These are phyloP conservation scores for Leucocoprinus birnbaumii DNA, from an alignment of 768 basidiomycete species.

Conservation along the genomic window DNA sequence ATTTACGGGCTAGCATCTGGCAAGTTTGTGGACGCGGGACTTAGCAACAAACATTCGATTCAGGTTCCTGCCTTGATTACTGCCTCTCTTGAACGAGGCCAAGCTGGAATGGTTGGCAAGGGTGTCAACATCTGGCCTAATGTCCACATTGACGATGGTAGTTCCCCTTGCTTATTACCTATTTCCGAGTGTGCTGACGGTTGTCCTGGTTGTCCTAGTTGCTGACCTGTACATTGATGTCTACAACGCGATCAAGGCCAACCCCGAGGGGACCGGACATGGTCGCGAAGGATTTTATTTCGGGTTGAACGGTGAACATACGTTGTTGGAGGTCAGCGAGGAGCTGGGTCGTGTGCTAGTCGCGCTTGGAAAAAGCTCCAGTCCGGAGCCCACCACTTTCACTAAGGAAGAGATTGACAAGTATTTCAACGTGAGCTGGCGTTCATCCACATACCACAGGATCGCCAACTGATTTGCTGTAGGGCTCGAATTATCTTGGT, in stretches of 20 bases:
- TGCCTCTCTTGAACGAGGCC: conserved; percentile 36
- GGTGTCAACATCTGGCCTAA: conserved; percentile 54
- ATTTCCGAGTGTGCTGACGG: neutral
- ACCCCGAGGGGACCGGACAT: conserved; percentile 30
- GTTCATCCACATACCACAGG: neutral
- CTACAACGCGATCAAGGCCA: conserved; percentile 30
- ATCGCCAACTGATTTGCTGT: neutral
- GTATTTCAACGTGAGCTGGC: conserved; percentile 26
- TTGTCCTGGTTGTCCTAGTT: conserved; percentile 33
- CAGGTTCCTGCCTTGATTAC: conserved; percentile 46
- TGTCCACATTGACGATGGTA: conserved; percentile 53
- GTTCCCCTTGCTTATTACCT: neutral
- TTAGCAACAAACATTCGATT: conserved; percentile 47
- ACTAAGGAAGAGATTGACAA: conserved; percentile 42
- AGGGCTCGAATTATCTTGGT: conserved; percentile 15
- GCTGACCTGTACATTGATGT: conserved; percentile 40
- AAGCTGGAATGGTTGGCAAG: conserved; percentile 47
- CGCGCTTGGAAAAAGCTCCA: conserved; percentile 31
- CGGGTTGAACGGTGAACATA: conserved; percentile 46
- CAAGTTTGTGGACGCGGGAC: conserved; percentile 45
- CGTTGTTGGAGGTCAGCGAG: conserved; percentile 29
- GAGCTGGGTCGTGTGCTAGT: conserved; percentile 37
- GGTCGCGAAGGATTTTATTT: conserved; percentile 48
- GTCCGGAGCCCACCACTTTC: conserved; percentile 41
- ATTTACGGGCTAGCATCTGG: conserved; percentile 49